A percentile compares a stretch with the other conserved stretches of the same genome.
phyloP scores from a whole-genome alignment of 23 red algal species.

The Gracilaria caudata region DNA sequence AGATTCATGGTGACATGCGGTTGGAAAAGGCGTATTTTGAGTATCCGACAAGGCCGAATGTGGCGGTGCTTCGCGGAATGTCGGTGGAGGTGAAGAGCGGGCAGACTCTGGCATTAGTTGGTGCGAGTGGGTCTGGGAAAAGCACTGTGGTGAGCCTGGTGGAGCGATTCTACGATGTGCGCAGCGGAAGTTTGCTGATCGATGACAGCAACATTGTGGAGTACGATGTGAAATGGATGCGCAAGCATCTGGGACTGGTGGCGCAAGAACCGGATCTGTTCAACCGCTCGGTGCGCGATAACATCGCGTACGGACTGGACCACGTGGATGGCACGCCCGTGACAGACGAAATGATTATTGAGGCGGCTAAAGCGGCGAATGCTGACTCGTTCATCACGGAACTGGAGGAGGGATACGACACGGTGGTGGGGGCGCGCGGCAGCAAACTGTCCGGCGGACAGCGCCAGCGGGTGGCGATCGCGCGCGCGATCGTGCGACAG shows the following conservation, averaged over 20 bases:
- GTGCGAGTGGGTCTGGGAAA: constrained; percentile 91
- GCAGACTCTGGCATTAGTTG: constrained; percentile 93
- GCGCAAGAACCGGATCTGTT: constrained; percentile 95
- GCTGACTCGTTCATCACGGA: constrained; percentile 87
- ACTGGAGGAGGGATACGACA: constrained; percentile 92
- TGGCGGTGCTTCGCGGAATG: constrained; percentile 81
- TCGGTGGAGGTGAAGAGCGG: constrained; percentile 74
- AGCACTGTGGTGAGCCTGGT: constrained; percentile 80
- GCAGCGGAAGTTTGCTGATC: constrained; percentile 62
- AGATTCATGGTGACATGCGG: constrained; percentile 58
- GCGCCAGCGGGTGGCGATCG: constrained; percentile 92
- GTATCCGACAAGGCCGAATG: constrained; percentile 87
- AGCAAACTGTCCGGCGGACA: constrained; percentile 82
- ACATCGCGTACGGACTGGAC: constrained; percentile 89
- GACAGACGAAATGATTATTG: constrained; percentile 63
- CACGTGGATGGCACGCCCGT: constrained; percentile 69
- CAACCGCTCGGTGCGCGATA: constrained; percentile 76
- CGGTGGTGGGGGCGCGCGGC: constrained; percentile 84
- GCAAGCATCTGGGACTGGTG: constrained; percentile 81
- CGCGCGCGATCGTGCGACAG: constrained; percentile 87
- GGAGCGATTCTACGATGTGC: constrained; percentile 94
- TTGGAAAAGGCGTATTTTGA: constrained; percentile 79
- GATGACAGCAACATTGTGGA: constrained; percentile 69
- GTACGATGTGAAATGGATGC: constrained; percentile 64
- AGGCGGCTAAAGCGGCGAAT: constrained; percentile 75